Conservation (phyloP, 169 alveolate species). For the Eimeria falciformis region DNA sequence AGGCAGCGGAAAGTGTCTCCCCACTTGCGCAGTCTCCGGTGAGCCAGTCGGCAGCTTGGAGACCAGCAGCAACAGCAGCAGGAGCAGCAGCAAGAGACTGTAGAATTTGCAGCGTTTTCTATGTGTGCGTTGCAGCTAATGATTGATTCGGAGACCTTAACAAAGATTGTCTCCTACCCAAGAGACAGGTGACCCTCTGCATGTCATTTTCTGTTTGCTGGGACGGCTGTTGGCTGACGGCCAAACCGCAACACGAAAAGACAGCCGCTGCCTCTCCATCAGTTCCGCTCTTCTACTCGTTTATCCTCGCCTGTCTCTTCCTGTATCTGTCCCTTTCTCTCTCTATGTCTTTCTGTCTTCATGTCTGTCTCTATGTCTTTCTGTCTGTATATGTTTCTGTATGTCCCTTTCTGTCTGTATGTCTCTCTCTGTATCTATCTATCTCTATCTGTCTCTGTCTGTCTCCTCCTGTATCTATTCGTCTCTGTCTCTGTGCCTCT, state of each 20-base stretch:
- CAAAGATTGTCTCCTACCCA: not conserved
- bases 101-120: not conserved
- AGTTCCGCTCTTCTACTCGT: not conserved
- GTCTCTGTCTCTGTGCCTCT: no score
- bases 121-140: not conserved
- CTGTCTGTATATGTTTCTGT: not conserved
- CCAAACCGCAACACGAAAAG: no score
- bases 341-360: not conserved
- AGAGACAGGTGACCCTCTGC: conserved; percentile 18
- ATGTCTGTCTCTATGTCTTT: not conserved
- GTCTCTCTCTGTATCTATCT: not conserved
- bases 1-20: not conserved
- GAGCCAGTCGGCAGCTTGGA: not conserved
- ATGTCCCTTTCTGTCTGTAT: not conserved
- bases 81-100: not conserved
- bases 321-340: not conserved
- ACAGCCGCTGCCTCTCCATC: no score
- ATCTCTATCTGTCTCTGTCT: no score
- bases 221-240: no score
- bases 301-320: not conserved
- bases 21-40: not conserved
- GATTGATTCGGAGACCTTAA: not conserved
- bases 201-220: no score
- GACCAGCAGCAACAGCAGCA: not conserved
- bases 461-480: no score